Evolutionary conservation across 768 basidiomycete species (phyloP).

Genomic region (Jaapia argillacea): DNA sequence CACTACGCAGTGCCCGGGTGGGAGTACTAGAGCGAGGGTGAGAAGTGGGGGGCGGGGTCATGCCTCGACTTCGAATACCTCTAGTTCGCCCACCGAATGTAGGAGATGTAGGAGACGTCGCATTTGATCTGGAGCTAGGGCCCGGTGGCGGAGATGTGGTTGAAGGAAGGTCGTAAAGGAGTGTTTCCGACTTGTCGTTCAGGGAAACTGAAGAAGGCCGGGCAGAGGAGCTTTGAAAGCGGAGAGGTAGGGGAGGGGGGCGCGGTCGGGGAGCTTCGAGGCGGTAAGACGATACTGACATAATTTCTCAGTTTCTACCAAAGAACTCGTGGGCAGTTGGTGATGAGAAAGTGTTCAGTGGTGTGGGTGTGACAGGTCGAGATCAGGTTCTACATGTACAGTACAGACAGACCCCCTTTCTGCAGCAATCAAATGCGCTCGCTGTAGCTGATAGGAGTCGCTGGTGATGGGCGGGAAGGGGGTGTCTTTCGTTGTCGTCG

Average conservation of each 20-base stretch:
- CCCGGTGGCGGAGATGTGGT: constrained; percentile 2
- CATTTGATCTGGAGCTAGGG: not conserved
- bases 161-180: not conserved
- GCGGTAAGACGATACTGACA: constrained; percentile 6
- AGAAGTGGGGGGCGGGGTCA: constrained; percentile 31
- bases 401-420: no score
- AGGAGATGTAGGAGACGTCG: constrained; percentile 1
- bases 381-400: no score
- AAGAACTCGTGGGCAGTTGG: no score
- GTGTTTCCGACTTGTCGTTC: not conserved
- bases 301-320: not conserved
- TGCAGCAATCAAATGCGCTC: no score
- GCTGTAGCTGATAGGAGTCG: no score
- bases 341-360: no score
- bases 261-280: constrained; percentile 9
- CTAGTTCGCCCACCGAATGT: not conserved
- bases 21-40: constrained; percentile 66
- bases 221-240: constrained; percentile 5
- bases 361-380: no score
- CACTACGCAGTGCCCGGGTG: constrained; percentile 39
- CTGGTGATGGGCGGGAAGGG: constrained; percentile 67
- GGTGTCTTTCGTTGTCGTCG: no score
- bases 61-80: not conserved
- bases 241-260: constrained; percentile 5
- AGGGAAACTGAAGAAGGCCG: constrained; percentile 1